Evolutionary conservation across 2,329 filamentous ascomycete genomes (phyloP).

Genomic region (Ascochyta rabiei): DNA sequence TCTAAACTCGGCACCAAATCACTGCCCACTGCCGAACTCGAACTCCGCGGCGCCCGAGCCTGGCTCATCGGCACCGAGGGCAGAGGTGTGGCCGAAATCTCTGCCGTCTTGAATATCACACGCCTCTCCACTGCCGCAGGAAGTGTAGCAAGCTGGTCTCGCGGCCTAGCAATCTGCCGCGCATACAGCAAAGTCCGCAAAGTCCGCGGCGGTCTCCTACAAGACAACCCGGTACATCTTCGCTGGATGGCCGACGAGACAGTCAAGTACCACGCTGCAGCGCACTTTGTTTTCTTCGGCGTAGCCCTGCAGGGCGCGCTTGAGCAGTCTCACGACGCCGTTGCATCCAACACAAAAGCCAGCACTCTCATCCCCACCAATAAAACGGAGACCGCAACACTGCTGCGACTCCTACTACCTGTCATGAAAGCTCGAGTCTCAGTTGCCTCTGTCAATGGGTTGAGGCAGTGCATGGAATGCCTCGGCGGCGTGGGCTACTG

Average conservation of each 20-base stretch:
- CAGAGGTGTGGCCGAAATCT: conserved; percentile 70
- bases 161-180: conserved; percentile 63
- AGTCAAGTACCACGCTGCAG: conserved; percentile 61
- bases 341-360: conserved; percentile 27
- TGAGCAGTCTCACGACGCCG: conserved; percentile 52
- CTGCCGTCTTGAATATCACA: conserved; percentile 71
- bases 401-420: conserved; percentile 34
- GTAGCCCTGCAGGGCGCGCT: conserved; percentile 61
- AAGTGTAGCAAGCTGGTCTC: conserved; percentile 60
- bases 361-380: conserved; percentile 30
- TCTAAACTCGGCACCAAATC: conserved; percentile 73
- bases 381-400: conserved; percentile 15
- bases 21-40: conserved; percentile 75
- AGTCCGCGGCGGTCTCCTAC: conserved; percentile 56
- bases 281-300: conserved; percentile 62
- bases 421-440: conserved; percentile 36
- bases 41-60: conserved; percentile 51
- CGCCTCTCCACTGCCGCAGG: conserved; percentile 63
- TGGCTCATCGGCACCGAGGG: conserved; percentile 70
- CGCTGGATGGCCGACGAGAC: conserved; percentile 63
- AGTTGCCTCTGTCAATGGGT: conserved; percentile 53
- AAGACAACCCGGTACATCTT: conserved; percentile 63
- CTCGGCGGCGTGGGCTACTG: conserved; percentile 72
- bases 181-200: conserved; percentile 65
- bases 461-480: conserved; percentile 64